A percentile compares a stretch with the other conserved stretches of the same genome.
These are phyloP conservation scores for Orbilia brochopaga DNA, from an alignment of 2,329 filamentous ascomycete species.

Conservation along the genomic window DNA sequence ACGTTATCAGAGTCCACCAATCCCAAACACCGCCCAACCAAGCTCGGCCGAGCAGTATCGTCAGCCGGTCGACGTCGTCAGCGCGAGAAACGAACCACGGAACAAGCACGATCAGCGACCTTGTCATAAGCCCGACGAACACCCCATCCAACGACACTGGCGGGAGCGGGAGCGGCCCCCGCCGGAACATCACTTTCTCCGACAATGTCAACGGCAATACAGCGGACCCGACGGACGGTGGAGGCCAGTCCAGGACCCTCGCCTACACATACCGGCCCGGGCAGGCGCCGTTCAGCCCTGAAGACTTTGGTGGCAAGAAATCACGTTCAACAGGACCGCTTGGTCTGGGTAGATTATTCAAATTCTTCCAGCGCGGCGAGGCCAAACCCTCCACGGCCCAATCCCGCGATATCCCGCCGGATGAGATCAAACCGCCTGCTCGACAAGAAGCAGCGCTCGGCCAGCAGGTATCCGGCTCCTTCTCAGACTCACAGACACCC, in stretches of 20 bases:
- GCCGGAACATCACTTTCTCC: constrained; percentile 40
- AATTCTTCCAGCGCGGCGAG: constrained; percentile 28
- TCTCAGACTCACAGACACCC: constrained; percentile 7
- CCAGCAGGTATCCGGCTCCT: constrained; percentile 3
- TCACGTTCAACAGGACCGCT: constrained; percentile 13
- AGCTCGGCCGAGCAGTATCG: constrained; percentile 31
- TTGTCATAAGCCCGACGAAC: constrained; percentile 45
- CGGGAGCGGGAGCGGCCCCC: constrained; percentile 16
- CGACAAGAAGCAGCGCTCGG: constrained; percentile 26
- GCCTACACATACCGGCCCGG: constrained; percentile 40
- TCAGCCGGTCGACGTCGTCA: constrained; percentile 43
- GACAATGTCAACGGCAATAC: neutral
- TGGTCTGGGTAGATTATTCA: constrained; percentile 28
- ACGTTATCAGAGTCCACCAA: constrained; percentile 41
- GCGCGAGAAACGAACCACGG: constrained; percentile 40
- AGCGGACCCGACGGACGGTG: constrained; percentile 13
- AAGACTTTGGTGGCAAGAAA: constrained; percentile 28
- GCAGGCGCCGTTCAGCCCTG: constrained; percentile 42
- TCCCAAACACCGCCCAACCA: constrained; percentile 32
- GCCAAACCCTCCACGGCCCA: constrained; percentile 3
- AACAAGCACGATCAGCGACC: constrained; percentile 45
- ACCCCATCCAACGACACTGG: constrained; percentile 43
- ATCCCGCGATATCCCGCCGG: constrained; percentile 14
- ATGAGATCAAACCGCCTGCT: constrained; percentile 5
- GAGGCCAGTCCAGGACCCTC: constrained; percentile 27